Conservation (phyloP, 2,329 filamentous ascomycete species). For the Xenoacremonium recifei region DNA sequence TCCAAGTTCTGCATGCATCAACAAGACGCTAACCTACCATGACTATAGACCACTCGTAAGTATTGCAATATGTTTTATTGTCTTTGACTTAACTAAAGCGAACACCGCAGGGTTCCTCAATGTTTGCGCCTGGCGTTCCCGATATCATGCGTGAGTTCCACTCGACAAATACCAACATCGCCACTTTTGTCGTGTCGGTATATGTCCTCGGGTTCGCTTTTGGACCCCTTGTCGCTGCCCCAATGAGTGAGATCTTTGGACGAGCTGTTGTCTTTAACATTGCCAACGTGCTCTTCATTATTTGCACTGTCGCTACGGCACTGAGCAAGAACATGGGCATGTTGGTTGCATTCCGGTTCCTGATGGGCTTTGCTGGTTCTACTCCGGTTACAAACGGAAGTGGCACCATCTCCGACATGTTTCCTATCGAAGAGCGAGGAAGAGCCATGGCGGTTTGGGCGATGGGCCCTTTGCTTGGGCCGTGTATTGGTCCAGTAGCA, state of each 20-base stretch:
- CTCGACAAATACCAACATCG: constrained; percentile 35
- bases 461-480: constrained; percentile 59
- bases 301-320: constrained; percentile 41
- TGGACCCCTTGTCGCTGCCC: constrained; percentile 63
- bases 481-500: constrained; percentile 49
- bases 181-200: constrained; percentile 43
- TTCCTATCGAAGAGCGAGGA: constrained; percentile 56
- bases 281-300: constrained; percentile 53
- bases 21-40: constrained; percentile 4
- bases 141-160: constrained; percentile 45
- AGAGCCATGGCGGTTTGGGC: constrained; percentile 65
- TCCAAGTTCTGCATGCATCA: not conserved
- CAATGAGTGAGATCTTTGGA: constrained; percentile 61
- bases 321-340: constrained; percentile 63
- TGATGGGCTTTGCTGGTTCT: constrained; percentile 57
- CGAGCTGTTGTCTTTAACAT: constrained; percentile 37
- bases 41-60: constrained; percentile 21
- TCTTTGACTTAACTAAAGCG: too few species aligned
- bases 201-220: constrained; percentile 52
- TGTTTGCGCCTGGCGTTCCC: constrained; percentile 39
- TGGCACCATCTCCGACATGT: constrained; percentile 65
- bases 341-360: constrained; percentile 61
- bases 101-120: constrained; percentile 28
- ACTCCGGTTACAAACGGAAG: constrained; percentile 66
- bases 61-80: not conserved